phyloP scores from a whole-genome alignment of 2,329 filamentous ascomycete species.

The Cytospora piceae region DNA sequence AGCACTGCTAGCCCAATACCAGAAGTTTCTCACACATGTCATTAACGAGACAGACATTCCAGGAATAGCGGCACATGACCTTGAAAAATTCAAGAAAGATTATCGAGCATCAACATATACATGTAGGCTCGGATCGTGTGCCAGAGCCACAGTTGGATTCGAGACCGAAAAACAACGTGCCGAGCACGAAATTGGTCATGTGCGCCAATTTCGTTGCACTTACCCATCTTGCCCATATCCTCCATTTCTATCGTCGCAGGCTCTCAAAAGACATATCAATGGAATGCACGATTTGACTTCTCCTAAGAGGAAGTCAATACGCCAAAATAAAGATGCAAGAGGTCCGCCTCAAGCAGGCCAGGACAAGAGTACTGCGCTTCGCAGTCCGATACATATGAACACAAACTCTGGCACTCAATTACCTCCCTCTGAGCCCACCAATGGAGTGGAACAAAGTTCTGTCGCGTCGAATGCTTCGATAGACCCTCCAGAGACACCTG shows the following conservation, averaged over 20 bases:
- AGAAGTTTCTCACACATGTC: conserved; percentile 18
- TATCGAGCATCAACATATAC: conserved; percentile 26
- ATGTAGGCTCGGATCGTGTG: conserved; percentile 32
- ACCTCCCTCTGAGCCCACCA: too few species aligned
- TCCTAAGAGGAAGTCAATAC: not conserved
- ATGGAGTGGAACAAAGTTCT: too few species aligned
- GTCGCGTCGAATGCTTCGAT: too few species aligned
- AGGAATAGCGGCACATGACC: conserved; percentile 17
- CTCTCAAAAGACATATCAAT: conserved; percentile 1
- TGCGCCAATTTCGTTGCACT: conserved; percentile 14
- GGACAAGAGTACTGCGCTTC: not conserved
- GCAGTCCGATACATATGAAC: not conserved
- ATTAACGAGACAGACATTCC: conserved; percentile 20
- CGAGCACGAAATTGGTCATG: conserved; percentile 31
- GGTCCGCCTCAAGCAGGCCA: not conserved
- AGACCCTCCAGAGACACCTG: too few species aligned
- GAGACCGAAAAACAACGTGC: conserved; percentile 15
- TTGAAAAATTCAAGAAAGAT: conserved; percentile 31
- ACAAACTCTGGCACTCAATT: too few species aligned
- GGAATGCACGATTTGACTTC: not conserved
- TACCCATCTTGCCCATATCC: not conserved
- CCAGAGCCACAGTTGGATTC: conserved; percentile 31
- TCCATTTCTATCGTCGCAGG: not conserved
- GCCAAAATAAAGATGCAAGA: not conserved
- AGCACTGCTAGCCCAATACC: conserved; percentile 21